These are phyloP conservation scores for Naganishia randhawae DNA, from an alignment of 768 basidiomycete genomes.

Conservation along the genomic window DNA sequence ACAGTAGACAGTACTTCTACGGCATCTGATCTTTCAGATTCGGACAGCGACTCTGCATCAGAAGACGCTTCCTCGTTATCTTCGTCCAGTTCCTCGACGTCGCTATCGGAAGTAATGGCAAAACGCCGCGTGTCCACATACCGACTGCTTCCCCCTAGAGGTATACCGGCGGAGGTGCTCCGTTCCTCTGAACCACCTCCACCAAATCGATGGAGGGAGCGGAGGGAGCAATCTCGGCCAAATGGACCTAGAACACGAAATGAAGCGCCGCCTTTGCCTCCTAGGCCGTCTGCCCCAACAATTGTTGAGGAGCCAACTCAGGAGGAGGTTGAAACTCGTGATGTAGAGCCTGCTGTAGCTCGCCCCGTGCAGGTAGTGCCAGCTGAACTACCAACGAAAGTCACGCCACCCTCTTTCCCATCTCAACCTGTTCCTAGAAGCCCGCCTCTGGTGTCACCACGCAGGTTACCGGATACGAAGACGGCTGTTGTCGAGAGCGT, in stretches of 20 bases:
- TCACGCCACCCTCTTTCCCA: conserved; percentile 4
- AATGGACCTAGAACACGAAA: conserved; percentile 23
- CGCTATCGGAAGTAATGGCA: conserved; percentile 11
- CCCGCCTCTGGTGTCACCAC: neutral
- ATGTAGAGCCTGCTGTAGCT: neutral
- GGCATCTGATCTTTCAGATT: conserved; percentile 4
- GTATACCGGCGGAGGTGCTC: conserved; percentile 27
- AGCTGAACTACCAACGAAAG: neutral
- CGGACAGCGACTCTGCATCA: conserved; percentile 18
- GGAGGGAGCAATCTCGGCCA: conserved; percentile 19
- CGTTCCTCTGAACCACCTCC: conserved; percentile 20
- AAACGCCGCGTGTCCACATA: conserved; percentile 24
- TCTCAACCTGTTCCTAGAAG: neutral
- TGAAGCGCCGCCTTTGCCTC: conserved; percentile 28
- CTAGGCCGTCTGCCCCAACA: conserved; percentile 19
- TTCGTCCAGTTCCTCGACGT: conserved; percentile 5
- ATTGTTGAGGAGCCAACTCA: conserved; percentile 1
- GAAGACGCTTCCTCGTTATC: conserved; percentile 5
- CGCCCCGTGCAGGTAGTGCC: neutral
- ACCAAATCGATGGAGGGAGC: conserved; percentile 5
- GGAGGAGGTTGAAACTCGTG: neutral
- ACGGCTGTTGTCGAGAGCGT: neutral
- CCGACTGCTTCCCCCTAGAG: conserved; percentile 27
- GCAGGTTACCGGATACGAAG: neutral
- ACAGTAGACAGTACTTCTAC: neutral